Evolutionary conservation across 2,329 filamentous ascomycete species (phyloP).

Genomic region (Apiospora hydei): DNA sequence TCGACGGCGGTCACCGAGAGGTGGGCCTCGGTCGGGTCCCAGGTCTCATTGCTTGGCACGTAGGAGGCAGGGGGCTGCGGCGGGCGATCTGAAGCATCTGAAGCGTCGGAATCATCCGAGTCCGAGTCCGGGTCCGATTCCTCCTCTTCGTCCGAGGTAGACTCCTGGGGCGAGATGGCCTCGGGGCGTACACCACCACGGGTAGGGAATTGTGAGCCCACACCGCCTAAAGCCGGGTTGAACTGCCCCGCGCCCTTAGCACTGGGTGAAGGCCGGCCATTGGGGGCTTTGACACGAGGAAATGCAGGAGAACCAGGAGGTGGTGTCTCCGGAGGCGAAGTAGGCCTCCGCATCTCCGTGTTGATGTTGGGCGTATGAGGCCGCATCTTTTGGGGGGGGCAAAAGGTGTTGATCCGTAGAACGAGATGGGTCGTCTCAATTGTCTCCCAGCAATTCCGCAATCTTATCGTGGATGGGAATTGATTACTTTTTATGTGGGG

Average conservation of each 20-base stretch:
- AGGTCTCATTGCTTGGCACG: constrained; percentile 24
- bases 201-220: constrained; percentile 40
- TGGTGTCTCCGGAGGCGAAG: constrained; percentile 51
- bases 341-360: constrained; percentile 38
- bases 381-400: constrained; percentile 36
- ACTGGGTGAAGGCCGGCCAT: constrained; percentile 28
- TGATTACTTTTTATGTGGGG: constrained; percentile 34
- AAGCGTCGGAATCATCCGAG: constrained; percentile 26
- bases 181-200: constrained; percentile 37
- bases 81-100: constrained; percentile 37
- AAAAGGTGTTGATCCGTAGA: constrained; percentile 31
- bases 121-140: constrained; percentile 22
- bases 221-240: constrained; percentile 33
- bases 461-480: constrained; percentile 37
- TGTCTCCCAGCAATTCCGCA: constrained; percentile 34
- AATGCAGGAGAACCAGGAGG: constrained; percentile 43
- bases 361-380: constrained; percentile 41
- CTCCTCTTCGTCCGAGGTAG: constrained; percentile 38
- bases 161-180: constrained; percentile 43
- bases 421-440: constrained; percentile 26
- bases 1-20: constrained; percentile 31
- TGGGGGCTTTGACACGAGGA: constrained; percentile 34
- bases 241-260: background rate
- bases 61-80: constrained; percentile 40
- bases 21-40: constrained; percentile 30